Evolutionary conservation across 371 early-diverging fungal species (phyloP), one percentile per base, ranked within the genome.

Genomic region (Saksenaea oblongispora): DNA sequence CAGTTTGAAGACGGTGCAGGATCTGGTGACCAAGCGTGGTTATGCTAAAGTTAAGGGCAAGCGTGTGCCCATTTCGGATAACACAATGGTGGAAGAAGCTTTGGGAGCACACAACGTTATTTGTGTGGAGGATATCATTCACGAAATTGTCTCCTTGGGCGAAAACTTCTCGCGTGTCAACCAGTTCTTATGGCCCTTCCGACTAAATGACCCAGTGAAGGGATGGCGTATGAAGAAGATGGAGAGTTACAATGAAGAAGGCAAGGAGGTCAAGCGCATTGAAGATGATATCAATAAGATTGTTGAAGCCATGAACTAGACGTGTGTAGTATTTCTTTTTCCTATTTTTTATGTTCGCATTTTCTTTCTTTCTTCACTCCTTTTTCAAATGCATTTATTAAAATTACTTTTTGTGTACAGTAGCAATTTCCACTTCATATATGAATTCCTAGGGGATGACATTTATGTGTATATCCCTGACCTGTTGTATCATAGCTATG

Each of bases 21-120:
- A 98, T 86, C 86, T 99, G 57, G 84, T 99, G 78, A 98, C 99
- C 93, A 99, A 98, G 90, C 96, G 99, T 75, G 99, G 98, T 64
- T 91, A 91, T 78, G 97, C 94, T 68, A 93, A 93, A 90, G 87
- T 96, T 77, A 86, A 96, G 82, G 90, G 90, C 76, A 92, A 94
- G 80, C 91, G 96, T 69, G 89, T 95, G 69, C 95, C 99, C 65
- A 90, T 99, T 73, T 85, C 92, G 58, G 95, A 97, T 84, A 99
- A 98, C 86, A 84, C 91, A 61, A 86, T 97, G 81, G 91, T 99
- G 66, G 99, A 98, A 87, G 86, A 90, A 71, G 73, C 76, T 61
- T 91, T 99, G 54, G 99, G 99, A 75, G 88, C 94, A 74, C 88
- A 78, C 70, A 97, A 95, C 76, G 91, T 99, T 22, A 93, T 97